Base-by-base conservation (phyloP, 371 early-diverging fungal genomes). In the Haplosporangium sp. region DNA sequence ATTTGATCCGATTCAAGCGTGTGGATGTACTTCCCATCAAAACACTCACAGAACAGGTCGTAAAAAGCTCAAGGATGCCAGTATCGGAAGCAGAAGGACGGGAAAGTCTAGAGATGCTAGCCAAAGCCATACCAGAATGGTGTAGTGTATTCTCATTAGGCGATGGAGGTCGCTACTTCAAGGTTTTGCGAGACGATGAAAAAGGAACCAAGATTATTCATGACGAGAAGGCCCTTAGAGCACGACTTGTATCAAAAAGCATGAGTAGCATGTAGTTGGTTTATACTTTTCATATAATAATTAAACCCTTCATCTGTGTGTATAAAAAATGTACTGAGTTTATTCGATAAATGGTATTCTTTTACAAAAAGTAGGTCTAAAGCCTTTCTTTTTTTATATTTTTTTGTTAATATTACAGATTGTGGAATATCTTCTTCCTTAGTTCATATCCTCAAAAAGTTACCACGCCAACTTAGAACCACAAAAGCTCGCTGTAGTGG, bases 401-500 rank as follows among this genome's bases (percentile, higher is more conserved):
- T 39, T 39, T 63, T 27, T 42, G 19, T 17, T 52, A 56, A 39
- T 20, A 39, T 53, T 58, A 59, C 45, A 58, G 38, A 37, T 66
- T 38, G 45, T 27, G 9, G 53, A 47, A 13, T 48, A 63, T 61
- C 27, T 40, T 15, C 60, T 61, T 63, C 60, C 7, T 9, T 20
- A 56, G 13, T 19, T 58, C 47, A 47, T 20, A n/a, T 35, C 57
- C 53, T 20, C 27, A 13, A 4, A 27, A 38, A 40, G 37, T 52
- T 13, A 13, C 34, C 3, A 10, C 20, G 35, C 19, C 6, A 11
- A 5, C 83, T 84, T 75, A 77, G 72, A 77, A 77, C 77, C 77
- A 94, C 77, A 98, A 88, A 45, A 98, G 90, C 86, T 98, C 97
- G 62, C 94, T 92, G 93, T 97, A 97, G 88, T 96, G 96, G 88